Evolutionary conservation across 768 basidiomycete species (phyloP), one percentile per base, ranked within the genome.

Genomic region (Podaxis sp.): DNA sequence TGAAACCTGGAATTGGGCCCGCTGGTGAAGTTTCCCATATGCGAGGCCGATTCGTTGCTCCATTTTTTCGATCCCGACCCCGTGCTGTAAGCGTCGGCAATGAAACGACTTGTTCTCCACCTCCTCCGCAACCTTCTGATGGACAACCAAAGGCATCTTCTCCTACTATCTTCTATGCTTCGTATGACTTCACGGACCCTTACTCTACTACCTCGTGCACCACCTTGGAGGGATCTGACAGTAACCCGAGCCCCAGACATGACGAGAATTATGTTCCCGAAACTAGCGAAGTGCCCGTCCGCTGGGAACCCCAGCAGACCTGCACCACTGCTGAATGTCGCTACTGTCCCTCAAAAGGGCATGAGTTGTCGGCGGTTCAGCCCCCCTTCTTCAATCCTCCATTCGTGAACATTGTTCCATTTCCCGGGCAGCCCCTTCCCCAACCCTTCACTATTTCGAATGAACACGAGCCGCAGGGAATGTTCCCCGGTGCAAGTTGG

Each of bases 21-120:
- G 67, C 79, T 0, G 78, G 76, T 13, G 67, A 75, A 44, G 64
- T 69, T 17, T 77, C 79, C 5, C 74, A 75, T n/a, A 76, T 73
- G 5, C 73, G 75, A 20, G 74, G 76, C 37, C 72, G 73, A 33
- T 75, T 76, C 53, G 46, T 56, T 4, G 33, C 48, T 13, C 54
- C 49, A 12, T 22, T 17, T n/a, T 1, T 20, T 44, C 54, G 49
- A 22, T n/a, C 61, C 12, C 54, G 61, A 28, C 61, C 61, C n/a
- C 40, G 56, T 13, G 57, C 48, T 60, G 56, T 60, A 50, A 65
- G 58, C n/a, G 49, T 58, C 22, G 58, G 55, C 13, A 40, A 50
- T 28, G 24, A 56, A 17, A 57, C 50, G 26, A 57, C 57, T 30
- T 63, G 60, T 12, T 63, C 60, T 20, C 46, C 62, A 17, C 55